Percentiles rank a stretch among this genome's conserved stretches.
Evolutionary conservation across 2,329 filamentous ascomycete genomes (phyloP).

Genomic region (Pestalotiopsis sp.): DNA sequence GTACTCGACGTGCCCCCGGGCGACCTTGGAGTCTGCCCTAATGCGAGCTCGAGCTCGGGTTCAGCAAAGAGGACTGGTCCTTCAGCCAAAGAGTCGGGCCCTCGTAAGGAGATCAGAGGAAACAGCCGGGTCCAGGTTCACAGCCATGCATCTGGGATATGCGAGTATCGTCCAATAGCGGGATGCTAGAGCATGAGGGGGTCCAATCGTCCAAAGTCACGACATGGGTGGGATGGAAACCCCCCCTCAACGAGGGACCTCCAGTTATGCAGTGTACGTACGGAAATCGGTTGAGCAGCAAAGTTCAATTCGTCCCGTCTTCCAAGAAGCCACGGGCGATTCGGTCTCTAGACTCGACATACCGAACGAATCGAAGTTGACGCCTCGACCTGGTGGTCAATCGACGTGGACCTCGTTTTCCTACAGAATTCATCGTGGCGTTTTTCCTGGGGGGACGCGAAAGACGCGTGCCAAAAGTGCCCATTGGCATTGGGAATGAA

Average conservation of each 20-base stretch:
- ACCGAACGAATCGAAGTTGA: not conserved
- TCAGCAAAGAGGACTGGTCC: not conserved
- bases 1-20: not conserved
- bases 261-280: not conserved
- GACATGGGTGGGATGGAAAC: not conserved
- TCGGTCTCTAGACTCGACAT: no score
- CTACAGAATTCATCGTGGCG: not conserved
- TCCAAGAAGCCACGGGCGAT: no score
- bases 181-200: not conserved
- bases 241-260: not conserved
- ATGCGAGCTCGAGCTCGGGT: not conserved
- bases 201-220: not conserved
- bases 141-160: not conserved
- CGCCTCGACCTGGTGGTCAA: not conserved
- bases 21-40: constrained; percentile 1
- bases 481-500: not conserved
- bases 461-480: not conserved
- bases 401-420: not conserved
- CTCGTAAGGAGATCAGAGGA: not conserved
- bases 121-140: constrained; percentile 9
- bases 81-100: constrained; percentile 1
- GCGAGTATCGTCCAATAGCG: not conserved
- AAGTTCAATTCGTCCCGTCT: no score
- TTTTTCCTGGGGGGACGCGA: not conserved
- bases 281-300: not conserved